These are phyloP conservation scores for Aspergillus tubingensis DNA, from an alignment of 2,329 filamentous ascomycete genomes.

Conservation along the genomic window DNA sequence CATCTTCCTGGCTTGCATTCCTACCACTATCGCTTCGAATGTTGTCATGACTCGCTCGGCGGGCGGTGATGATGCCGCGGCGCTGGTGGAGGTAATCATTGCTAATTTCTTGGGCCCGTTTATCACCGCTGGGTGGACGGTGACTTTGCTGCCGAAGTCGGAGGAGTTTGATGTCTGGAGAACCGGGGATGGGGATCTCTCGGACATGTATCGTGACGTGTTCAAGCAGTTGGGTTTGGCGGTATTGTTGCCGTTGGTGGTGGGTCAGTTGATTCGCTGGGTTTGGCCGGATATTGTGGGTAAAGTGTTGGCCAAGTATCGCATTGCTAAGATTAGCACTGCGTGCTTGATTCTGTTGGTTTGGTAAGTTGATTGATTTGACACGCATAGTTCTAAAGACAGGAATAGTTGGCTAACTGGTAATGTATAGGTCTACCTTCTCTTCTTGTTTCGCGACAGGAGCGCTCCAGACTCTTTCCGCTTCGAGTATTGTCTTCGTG, in stretches of 20 bases:
- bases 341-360: slow-evolving; percentile 52
- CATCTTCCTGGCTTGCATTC: slow-evolving; percentile 66
- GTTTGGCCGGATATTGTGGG: slow-evolving; percentile 51
- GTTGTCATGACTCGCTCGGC: slow-evolving; percentile 72
- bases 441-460: slow-evolving; percentile 60
- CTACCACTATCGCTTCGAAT: slow-evolving; percentile 72
- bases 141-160: slow-evolving; percentile 54
- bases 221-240: slow-evolving; percentile 69
- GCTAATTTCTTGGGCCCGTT: slow-evolving; percentile 71
- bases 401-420: neutral
- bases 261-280: slow-evolving; percentile 63
- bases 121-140: slow-evolving; percentile 64
- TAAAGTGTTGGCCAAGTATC: slow-evolving; percentile 54
- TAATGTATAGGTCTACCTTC: slow-evolving; percentile 43
- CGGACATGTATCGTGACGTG: slow-evolving; percentile 65
- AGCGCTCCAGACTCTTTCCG: slow-evolving; percentile 60
- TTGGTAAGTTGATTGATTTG: slow-evolving; percentile 49
- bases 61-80: slow-evolving; percentile 66
- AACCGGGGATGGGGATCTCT: slow-evolving; percentile 56
- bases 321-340: slow-evolving; percentile 49
- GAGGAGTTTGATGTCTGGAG: slow-evolving; percentile 39
- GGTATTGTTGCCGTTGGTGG: slow-evolving; percentile 63
- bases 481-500: slow-evolving; percentile 65
- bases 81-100: slow-evolving; percentile 68
- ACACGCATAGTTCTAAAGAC: no score